phyloP scores from a whole-genome alignment of 495 filamentous ascomycete genomes.

The Aspergillus hancockii region DNA sequence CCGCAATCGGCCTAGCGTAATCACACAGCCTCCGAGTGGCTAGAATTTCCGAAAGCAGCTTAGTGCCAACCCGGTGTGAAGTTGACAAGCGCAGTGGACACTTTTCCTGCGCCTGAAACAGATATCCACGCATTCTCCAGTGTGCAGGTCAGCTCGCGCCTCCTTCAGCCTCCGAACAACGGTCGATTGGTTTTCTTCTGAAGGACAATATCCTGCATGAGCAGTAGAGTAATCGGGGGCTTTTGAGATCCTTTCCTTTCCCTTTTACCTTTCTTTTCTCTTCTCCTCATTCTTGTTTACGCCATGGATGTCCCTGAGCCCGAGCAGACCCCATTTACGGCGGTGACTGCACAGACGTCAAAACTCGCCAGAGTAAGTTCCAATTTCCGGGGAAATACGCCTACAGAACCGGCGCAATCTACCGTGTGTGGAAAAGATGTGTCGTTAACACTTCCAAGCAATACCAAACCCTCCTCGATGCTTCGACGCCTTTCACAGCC shows the following conservation, averaged over 20 bases:
- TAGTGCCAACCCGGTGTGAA: constrained; percentile 11
- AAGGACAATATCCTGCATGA: not conserved
- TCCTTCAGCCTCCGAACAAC: constrained; percentile 9
- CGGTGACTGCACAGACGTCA: constrained; percentile 81
- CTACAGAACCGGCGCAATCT: not conserved
- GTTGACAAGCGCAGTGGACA: constrained; percentile 34
- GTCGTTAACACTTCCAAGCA: constrained; percentile 52
- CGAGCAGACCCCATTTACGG: constrained; percentile 80
- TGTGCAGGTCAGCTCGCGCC: constrained; percentile 12
- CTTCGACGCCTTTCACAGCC: constrained; percentile 79
- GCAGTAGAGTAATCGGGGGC: not conserved
- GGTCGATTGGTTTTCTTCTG: not conserved
- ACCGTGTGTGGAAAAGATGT: constrained; percentile 3
- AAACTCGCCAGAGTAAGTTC: constrained; percentile 64
- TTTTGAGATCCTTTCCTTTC: constrained; percentile 3
- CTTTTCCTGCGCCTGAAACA: constrained; percentile 32
- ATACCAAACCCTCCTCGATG: constrained; percentile 94
- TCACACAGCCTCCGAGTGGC: constrained; percentile 16
- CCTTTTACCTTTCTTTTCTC: constrained; percentile 1
- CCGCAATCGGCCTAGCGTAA: not conserved
- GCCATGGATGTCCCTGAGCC: constrained; percentile 78
- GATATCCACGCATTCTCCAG: constrained; percentile 22
- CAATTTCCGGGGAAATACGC: not conserved
- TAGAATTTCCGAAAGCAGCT: constrained; percentile 14
- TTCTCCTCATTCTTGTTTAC: constrained; percentile 15